Base-by-base conservation (phyloP, 2,329 filamentous ascomycete genomes). In the Fusarium clavum region DNA sequence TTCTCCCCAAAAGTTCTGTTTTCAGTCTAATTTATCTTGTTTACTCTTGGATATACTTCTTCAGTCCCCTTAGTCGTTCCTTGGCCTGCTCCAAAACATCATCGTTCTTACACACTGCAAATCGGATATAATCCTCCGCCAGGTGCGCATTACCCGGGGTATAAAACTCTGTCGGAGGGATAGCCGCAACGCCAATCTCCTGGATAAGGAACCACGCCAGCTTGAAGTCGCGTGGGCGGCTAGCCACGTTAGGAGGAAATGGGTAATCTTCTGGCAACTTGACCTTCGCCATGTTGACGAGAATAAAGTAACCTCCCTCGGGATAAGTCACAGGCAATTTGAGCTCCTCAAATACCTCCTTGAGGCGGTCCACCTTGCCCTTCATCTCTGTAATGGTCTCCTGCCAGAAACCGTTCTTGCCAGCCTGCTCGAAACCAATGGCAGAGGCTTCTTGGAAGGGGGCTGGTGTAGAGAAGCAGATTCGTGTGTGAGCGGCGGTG, bases 141-240 rank as follows among this genome's bases (percentile, higher is more conserved):
- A 98, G 89, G 75, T 92, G 89, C 29, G 92, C 89, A 77, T 97
- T 97, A 45, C 81, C 83, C 20, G 93, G 90, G 1, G 95, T 98
- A 79, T 98, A 98, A 81, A 99, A 99, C 81, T 99, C 96, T 0
- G 94, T 97, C 0, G 96, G 96, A 20, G 96, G 96, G 68, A 99
- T 98, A 11, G 95, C 94, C 5, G 96, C 96, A 29, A 99, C 94
- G 12, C 96, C 96, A 22, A 99, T 85, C 83, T 99, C 95, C 79
- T 94, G 94, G 81, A 99, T 99, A 75, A 98, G 82, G 83, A 98
- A 98, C 95, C 95, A 99, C 38, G 90, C 89, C 48, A 99, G 87
- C 85, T 97, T 93, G 83, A 98, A 99, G 79, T 99, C 96, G 30
- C 96, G 87, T 25, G 96, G 94, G 3, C 96, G 88, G 76, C 86